Base-by-base conservation (phyloP, 1,139 yeast species). In the Pichia sp. region DNA sequence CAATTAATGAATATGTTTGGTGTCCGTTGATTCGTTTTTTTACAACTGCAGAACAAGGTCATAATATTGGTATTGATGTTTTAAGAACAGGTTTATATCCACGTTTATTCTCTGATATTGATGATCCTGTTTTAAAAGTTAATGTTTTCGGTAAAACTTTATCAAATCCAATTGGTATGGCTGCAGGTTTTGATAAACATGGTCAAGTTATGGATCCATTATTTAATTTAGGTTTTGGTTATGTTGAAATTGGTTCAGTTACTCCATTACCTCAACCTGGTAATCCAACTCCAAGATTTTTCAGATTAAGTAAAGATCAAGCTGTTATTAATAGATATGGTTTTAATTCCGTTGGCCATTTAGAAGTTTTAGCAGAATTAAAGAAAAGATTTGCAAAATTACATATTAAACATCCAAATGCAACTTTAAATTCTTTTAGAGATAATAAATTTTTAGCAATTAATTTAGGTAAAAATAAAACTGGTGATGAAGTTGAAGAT, bases 301-400 rank as follows among this genome's bases (percentile, higher is more conserved):
- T 89, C 71, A 78, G 98, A 60, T 73, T 92, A 51, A 81, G 86
- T 8, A 72, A 79, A 55, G 97, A 92, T 64, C 84, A 79, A 48
- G 97, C 97, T 2, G 96, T 89, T 40, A 88, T 90, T 58, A 90
- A 90, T 68, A 74, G 97, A 54, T 90, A 90, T 62, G 98, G 98
- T 0, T 90, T 92, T 75, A 90, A 92, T 63, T 88, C 97, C 3
- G 76, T 79, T 44, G 98, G 98, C 36, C 97, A 90, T 63, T 78
- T 79, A 58, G 75, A 70, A 36, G 96, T 89, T 32, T 70, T 83
- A 51, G 80, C 81, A 3, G 74, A 81, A 28, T 73, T 90, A 57
- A 76, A 81, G 56, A 61, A 76, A 45, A 77, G 97, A 57, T 74
- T 84, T 50, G 70, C 71, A 42, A 69, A 67, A 47, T 56, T 73